Base-by-base conservation (phyloP, 176 grass and related monocot species). In the Oryza coarctata region DNA sequence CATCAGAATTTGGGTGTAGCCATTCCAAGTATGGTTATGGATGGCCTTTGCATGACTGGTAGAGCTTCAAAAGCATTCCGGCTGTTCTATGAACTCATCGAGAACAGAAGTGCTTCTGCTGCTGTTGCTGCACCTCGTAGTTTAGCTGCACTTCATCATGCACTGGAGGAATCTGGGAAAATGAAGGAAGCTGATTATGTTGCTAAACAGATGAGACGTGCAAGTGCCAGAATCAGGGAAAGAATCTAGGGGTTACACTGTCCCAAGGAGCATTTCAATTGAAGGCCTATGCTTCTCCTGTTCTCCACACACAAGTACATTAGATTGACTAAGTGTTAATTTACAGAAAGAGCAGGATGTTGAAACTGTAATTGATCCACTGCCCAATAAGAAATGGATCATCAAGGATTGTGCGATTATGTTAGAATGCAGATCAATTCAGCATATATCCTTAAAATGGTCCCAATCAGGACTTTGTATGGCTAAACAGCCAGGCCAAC, bases 111-210 rank as follows among this genome's bases (percentile, higher is more conserved):
- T 55, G 63, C 68, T 57, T 75, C 28, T 79, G 52, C 73, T 75
- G 68, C 84, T 78, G n/a, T 25, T 9, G 84, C 85, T 80, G 63
- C 84, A 74, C 85, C 81, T 63, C 75, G 71, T 79, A 89, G 80
- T 83, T 82, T 98, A 78, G 83, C 70, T 49, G 65, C 73, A 66
- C 89, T 98, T 65, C 90, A 86, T 23, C 76, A 83, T 83, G 86
- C 87, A 34, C 92, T 98, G 1, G 90, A 94, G 55, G 67, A 85
- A 75, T 74, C 68, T 39, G 88, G 90, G 33, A 88, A 55, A 83
- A 44, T 47, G 22, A 86, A 74, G 85, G 88, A 93, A 82, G 86
- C 92, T 66, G 77, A 89, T 79, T 94, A 92, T 83, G 81, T 97
- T 39, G 73, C 38, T 76, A 94, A 89, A 88, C 92, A 92, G 75